A percentile compares a stretch with the other conserved stretches of the same genome.
phyloP scores from a whole-genome alignment of 1,284 basidiomycete species.

The Cutaneotrichosporon sp. region DNA sequence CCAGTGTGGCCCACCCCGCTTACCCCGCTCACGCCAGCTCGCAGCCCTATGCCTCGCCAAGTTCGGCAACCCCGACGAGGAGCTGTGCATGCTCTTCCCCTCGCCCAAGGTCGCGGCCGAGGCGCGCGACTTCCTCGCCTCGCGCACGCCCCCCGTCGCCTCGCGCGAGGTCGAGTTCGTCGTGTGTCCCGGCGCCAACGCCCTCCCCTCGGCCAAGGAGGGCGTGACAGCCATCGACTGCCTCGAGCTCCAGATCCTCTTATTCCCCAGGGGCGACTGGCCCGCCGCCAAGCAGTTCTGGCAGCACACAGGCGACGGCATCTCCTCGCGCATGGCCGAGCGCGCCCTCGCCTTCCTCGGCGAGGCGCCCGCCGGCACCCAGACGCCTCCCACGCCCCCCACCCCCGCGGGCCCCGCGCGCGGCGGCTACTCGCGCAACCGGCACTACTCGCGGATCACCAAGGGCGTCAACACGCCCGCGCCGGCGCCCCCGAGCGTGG shows the following conservation, averaged over 20 bases:
- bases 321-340: constrained; percentile 85
- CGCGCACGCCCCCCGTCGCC: constrained; percentile 55
- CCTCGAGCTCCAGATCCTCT: constrained; percentile 73
- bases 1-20: background rate
- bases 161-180: constrained; percentile 73
- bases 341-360: constrained; percentile 70
- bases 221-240: constrained; percentile 43
- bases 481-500: constrained; percentile 1
- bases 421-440: constrained; percentile 53
- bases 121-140: constrained; percentile 73
- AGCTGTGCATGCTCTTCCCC: constrained; percentile 71
- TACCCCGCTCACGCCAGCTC: constrained; percentile 59
- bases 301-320: constrained; percentile 91
- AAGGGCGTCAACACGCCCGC: constrained; percentile 10
- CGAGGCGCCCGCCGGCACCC: constrained; percentile 48
- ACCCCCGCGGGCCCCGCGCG: background rate
- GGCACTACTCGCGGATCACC: constrained; percentile 39
- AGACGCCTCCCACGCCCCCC: background rate
- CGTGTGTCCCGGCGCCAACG: constrained; percentile 58
- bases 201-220: constrained; percentile 17
- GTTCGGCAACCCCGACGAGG: constrained; percentile 69
- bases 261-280: constrained; percentile 71
- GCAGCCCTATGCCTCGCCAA: constrained; percentile 72
- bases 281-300: constrained; percentile 85
- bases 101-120: constrained; percentile 69